Percentiles rank a stretch among this genome's conserved stretches.
These are phyloP conservation scores for Citrus reticulata DNA, from an alignment of 345 rosid species.

Conservation along the genomic window DNA sequence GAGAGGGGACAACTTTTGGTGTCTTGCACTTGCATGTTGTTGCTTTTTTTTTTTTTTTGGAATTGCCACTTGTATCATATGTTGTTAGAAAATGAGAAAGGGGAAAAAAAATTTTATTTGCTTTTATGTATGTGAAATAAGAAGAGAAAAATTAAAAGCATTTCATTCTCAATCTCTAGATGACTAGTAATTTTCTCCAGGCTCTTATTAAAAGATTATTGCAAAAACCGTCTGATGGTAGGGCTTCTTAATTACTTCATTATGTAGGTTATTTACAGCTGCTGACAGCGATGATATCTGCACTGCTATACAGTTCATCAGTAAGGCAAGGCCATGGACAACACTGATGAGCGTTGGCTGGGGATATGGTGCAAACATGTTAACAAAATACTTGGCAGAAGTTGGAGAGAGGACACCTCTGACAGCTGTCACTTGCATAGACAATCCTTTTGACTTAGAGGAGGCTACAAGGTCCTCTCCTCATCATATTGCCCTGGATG, in stretches of 20 bases:
- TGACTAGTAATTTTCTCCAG: not conserved
- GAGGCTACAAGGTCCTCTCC: conserved; percentile 71
- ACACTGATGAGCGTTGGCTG: conserved; percentile 79
- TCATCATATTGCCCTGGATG: conserved; percentile 42
- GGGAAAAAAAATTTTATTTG: not conserved
- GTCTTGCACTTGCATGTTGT: not conserved
- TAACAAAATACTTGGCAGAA: conserved; percentile 87
- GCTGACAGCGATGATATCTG: conserved; percentile 95
- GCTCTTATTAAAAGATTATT: not conserved
- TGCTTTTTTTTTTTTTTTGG: no score
- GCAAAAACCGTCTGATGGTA: conserved; percentile 21
- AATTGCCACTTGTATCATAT: not conserved
- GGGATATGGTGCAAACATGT: conserved; percentile 92
- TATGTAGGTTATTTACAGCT: conserved; percentile 94
- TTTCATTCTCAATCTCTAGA: not conserved
- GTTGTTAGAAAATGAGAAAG: not conserved
- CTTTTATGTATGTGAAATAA: not conserved
- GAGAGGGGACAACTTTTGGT: not conserved
- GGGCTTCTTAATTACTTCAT: conserved; percentile 32
- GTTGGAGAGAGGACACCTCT: conserved; percentile 82
- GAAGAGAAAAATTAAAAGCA: not conserved
- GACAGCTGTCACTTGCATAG: conserved; percentile 82
- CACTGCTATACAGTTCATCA: conserved; percentile 67
- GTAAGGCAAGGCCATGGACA: conserved; percentile 87
- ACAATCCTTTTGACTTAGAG: conserved; percentile 92